Base-by-base conservation (phyloP, 257 asterid genomes). In the Solanum infundibuliforme region DNA sequence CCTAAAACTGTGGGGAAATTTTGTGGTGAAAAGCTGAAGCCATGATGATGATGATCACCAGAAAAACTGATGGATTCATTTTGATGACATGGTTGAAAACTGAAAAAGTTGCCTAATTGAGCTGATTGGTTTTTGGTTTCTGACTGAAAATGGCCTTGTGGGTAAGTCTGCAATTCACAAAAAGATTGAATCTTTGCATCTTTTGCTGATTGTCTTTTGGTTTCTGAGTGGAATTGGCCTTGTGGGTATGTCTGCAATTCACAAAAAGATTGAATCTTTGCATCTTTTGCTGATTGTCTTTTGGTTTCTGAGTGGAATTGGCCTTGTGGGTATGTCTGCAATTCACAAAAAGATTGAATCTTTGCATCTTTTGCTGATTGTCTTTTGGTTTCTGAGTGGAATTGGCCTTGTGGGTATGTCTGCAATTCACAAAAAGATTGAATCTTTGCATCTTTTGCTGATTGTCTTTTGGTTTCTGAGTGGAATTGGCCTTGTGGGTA, bases 1-100 rank as follows among this genome's bases (percentile, higher is more conserved):
- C 92, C 95, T 27, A 93, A 86, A 29, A 46, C 18, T 29, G 41
- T 8, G 11, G 85, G 41, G 85, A 29, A 82, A 5, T 82, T 46
- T 8, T 82, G 85, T 48, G 85, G 62, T 81, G 23, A 8, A 48
- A 48, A 81, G 16, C 16, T 79, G 36, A 73, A 73, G 32, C 52
- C 23, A 23, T 72, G 81, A 72, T 75, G 83, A 38, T 75, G 58
- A 38, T 75, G 83, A 38, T 75, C 83, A 38, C 23, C 6, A 75
- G 66, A 79, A 43, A 79, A 43, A 79, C 32, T 27, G 25, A 79
- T 43, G 39, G 85, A 43, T n/a, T 79, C 38, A 82, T 82, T 29
- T 82, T 82, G 82, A 73, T 73, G 85, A 16, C 43, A 82, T 48
- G 85, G 5, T 25, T 82, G 85, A 18, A 82, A 82, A 82, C 1